Base-by-base conservation (phyloP, 257 asterid genomes). In the Echium plantagineum region DNA sequence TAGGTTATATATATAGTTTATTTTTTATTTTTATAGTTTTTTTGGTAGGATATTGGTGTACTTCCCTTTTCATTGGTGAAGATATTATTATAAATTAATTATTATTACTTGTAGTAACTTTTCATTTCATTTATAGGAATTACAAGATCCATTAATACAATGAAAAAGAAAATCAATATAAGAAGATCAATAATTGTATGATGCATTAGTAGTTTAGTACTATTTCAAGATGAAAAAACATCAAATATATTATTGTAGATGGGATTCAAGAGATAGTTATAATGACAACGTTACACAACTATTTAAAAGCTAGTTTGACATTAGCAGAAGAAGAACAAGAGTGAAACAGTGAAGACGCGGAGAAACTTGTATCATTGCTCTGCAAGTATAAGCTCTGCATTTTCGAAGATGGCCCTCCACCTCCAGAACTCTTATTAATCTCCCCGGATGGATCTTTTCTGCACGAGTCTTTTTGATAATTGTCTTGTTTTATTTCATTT, bases 401-500 rank as follows among this genome's bases (percentile, higher is more conserved):
- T 60, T 64, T 63, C 48, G 81, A 66, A 1, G 94, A 86, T 21
- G 85, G 57, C 21, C 85, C 90, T 69, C 63, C 75, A 59, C 65
- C 72, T 51, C 57, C 65, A 15, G 26, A 28, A 16, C 57, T 64
- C 68, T 63, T 71, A 15, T 68, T 66, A 21, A 67, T 68, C 5
- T 69, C 60, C 8, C 46, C 65, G 46, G 52, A 69, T 22, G 77
- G 68, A 24, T 77, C 83, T 68, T 83, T 81, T 20, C 66, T 65
- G 19, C 48, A 61, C 61, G 85, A 94, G 61, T 89, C 49, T 18
- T 65, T 57, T 16, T 47, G 31, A 24, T 49, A 85, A 59, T 85
- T 77, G 28, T 82, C 95, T 1, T 69, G 83, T 77, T 89, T 80
- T 61, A 89, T 80, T 70, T 89, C 96, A 74, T 69, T 77, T 5